phyloP scores from a whole-genome alignment of 2,329 filamentous ascomycete genomes.

The Pezicula rhizophila region DNA sequence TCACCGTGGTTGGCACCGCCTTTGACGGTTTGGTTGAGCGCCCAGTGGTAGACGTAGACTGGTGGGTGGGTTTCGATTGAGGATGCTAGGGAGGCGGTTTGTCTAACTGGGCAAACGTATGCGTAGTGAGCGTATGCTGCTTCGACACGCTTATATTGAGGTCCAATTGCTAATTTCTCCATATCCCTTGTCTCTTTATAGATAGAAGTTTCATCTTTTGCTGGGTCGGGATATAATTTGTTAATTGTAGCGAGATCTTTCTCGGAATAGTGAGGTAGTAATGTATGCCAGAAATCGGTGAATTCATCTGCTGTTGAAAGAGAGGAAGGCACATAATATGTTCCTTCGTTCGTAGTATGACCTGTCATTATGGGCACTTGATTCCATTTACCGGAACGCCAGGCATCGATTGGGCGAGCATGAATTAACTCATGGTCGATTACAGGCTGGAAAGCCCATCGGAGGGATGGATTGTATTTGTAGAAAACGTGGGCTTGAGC shows the following conservation, averaged over 20 bases:
- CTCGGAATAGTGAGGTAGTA: constrained; percentile 50
- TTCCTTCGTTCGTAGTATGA: constrained; percentile 62
- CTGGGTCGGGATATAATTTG: constrained; percentile 54
- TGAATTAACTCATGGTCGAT: constrained; percentile 55
- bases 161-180: constrained; percentile 31
- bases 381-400: constrained; percentile 45
- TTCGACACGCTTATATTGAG: constrained; percentile 51
- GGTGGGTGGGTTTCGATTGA: constrained; percentile 6
- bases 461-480: constrained; percentile 34
- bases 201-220: constrained; percentile 29
- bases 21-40: constrained; percentile 31
- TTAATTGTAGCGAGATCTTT: constrained; percentile 49
- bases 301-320: constrained; percentile 47
- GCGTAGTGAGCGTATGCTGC: constrained; percentile 57
- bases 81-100: constrained; percentile 42
- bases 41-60: constrained; percentile 54
- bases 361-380: constrained; percentile 59
- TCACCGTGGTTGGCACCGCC: constrained; percentile 36
- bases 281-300: constrained; percentile 49
- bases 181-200: constrained; percentile 32
- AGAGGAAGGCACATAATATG: constrained; percentile 48
- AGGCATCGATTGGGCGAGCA: constrained; percentile 48
- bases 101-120: constrained; percentile 56
- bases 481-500: constrained; percentile 39
- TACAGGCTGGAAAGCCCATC: constrained; percentile 63